Conservation (phyloP, 768 basidiomycete genomes). For the Amylocystis lapponica region DNA sequence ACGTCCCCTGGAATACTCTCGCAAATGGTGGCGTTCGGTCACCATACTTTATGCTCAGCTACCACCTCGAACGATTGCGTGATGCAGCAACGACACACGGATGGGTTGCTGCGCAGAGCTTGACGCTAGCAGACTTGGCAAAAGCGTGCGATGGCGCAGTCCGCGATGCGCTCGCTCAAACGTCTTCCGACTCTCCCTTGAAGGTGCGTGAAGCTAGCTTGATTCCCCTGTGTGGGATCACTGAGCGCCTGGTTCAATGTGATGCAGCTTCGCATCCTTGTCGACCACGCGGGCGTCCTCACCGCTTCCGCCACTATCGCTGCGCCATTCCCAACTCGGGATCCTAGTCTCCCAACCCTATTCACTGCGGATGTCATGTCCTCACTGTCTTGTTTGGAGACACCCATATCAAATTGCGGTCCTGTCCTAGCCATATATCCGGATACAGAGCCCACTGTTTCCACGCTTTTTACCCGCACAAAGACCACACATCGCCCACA, state of each 20-base stretch:
- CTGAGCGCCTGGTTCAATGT: not conserved
- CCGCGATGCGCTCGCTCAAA: conserved; percentile 1
- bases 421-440: conserved; percentile 41
- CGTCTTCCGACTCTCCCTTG: conserved; percentile 23
- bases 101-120: conserved; percentile 36
- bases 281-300: conserved; percentile 12
- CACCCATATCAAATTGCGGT: conserved; percentile 24
- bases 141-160: conserved; percentile 43
- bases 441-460: conserved; percentile 48
- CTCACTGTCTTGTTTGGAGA: not conserved
- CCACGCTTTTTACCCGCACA: conserved; percentile 54
- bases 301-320: conserved; percentile 14
- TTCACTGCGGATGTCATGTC: conserved; percentile 21
- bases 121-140: conserved; percentile 38
- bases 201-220: conserved; percentile 21
- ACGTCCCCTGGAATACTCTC: conserved; percentile 50
- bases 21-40: conserved; percentile 45
- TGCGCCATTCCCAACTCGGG: conserved; percentile 2
- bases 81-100: conserved; percentile 44
- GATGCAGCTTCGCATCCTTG: conserved; percentile 45
- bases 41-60: conserved; percentile 53
- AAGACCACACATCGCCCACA: conserved; percentile 63
- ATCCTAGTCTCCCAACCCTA: conserved; percentile 22
- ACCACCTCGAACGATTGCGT: conserved; percentile 56
- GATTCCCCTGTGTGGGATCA: not conserved